phyloP scores from a whole-genome alignment of 805 yeast species.

The Wickerhamomyces xylosicus region DNA sequence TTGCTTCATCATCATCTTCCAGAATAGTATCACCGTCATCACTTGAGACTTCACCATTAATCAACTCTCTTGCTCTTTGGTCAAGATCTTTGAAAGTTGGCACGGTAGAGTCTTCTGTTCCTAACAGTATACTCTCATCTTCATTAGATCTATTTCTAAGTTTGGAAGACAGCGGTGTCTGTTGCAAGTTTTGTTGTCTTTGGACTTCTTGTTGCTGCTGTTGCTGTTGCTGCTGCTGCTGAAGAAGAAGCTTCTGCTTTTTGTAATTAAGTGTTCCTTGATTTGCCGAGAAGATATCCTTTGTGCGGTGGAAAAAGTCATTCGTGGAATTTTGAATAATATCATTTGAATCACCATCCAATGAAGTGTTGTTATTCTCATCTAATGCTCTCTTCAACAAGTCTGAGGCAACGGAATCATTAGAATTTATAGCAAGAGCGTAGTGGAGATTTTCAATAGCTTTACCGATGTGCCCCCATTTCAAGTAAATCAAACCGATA shows the following conservation, averaged over 20 bases:
- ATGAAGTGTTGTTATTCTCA: slow-evolving; percentile 29
- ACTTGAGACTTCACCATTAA: slow-evolving; percentile 25
- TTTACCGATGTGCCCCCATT: slow-evolving; percentile 46
- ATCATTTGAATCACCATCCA: no score
- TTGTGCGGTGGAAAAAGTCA: slow-evolving; percentile 21
- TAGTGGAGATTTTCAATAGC: slow-evolving; percentile 74
- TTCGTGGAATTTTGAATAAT: not conserved
- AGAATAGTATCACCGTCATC: slow-evolving; percentile 43
- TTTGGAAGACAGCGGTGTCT: slow-evolving; percentile 21
- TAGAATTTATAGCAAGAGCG: slow-evolving; percentile 69
- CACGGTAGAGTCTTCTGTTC: no score
- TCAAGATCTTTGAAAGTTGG: slow-evolving; percentile 3
- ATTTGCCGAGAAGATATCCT: slow-evolving; percentile 17
- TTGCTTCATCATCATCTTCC: slow-evolving; percentile 47
- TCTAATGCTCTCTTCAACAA: slow-evolving; percentile 71
- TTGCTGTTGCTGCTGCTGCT: no score
- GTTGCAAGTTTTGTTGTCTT: slow-evolving; percentile 3
- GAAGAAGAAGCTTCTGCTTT: slow-evolving; percentile 2
- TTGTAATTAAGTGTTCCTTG: slow-evolving; percentile 20
- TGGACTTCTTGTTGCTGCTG: not conserved
- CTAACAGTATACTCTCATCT: slow-evolving; percentile 8
- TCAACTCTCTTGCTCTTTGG: slow-evolving; percentile 17
- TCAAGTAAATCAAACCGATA: slow-evolving; percentile 73
- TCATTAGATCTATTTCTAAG: slow-evolving; percentile 12
- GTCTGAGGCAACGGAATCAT: slow-evolving; percentile 79